Evolutionary conservation across 305 asterid genomes (phyloP), one percentile per base, ranked within the genome.

Genomic region (Fraxinus paxiana): DNA sequence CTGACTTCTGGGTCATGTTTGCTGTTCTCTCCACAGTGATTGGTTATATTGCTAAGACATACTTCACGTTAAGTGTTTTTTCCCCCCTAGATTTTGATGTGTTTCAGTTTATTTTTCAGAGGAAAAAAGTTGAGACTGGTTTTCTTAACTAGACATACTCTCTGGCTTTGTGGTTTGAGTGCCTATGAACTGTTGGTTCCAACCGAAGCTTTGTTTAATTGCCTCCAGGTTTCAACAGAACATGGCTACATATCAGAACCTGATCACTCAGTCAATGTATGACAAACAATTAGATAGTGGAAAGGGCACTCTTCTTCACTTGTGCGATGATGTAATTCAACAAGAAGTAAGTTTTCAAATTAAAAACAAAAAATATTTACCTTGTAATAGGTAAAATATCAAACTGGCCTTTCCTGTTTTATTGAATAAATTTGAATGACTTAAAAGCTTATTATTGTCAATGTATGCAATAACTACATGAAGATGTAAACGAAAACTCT

Each of bases 201-300:
- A 31, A 67, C 75, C 81, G 81, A 87, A 75, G 76, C 85, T 10
- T 84, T 83, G 34, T 81, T 82, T 43, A 26, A 18, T 74, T 88
- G 48, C 81, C 86, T 56, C 75, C 89, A 96, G 99, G 88, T 96
- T 96, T 88, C 98, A 96, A 82, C 95, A 91, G 83, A 96, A 94
- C 87, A 94, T 94, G 98, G 92, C 93, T 56, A 84, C 97, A 10
- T 96, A 96, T 88, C 98, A 92, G 80, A 92, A 92, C 87, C 87
- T 96, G 87, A 96, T 92, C 88, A 96, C 99, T 18, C 97, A 92
- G 86, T 96, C 98, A 18, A 96, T 96, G 99, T 96, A 96, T 84
- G 99, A 96, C 87, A 96, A 96, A 86, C 99, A 96, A 83, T 89
- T 96, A 89, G 99, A 96, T 87, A 92, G 98, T 82, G 99, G 99